These are phyloP conservation scores for Mytilinidion resinicola DNA, from an alignment of 495 filamentous ascomycete species.

Conservation along the genomic window DNA sequence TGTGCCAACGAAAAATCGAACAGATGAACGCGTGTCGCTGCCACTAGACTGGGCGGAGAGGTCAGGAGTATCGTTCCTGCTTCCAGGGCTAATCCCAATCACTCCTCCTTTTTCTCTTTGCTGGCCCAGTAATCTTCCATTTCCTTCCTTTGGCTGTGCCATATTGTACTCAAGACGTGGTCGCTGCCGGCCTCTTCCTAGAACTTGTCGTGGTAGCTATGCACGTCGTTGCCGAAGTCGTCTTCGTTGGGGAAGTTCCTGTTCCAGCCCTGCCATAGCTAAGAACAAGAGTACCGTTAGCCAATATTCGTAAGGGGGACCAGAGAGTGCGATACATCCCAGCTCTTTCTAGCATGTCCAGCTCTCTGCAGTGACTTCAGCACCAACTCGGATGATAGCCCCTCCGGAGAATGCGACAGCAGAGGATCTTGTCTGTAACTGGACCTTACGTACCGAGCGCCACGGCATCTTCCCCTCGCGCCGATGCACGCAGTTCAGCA, in stretches of 20 bases:
- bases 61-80: too few relatives aligned
- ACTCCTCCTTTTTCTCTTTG: not conserved
- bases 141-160: conserved; percentile 26
- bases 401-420: too few relatives aligned
- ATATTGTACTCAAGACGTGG: conserved; percentile 26
- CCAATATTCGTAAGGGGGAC: too few relatives aligned
- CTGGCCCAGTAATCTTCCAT: conserved; percentile 26
- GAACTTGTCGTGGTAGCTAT: conserved; percentile 27
- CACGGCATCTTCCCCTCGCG: conserved; percentile 13
- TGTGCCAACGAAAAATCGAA: too few relatives aligned
- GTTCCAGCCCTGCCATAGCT: conserved; percentile 31
- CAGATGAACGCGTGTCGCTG: too few relatives aligned
- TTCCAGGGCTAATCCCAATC: too few relatives aligned
- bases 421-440: too few relatives aligned
- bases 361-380: too few relatives aligned
- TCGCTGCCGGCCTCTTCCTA: conserved; percentile 28
- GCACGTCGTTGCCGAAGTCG: conserved; percentile 24
- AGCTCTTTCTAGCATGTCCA: too few relatives aligned
- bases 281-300: not conserved
- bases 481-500: conserved; percentile 21
- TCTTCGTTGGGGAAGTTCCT: conserved; percentile 26
- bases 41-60: too few relatives aligned
- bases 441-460: not conserved
- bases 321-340: too few relatives aligned
- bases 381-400: too few relatives aligned